phyloP scores from a whole-genome alignment of 805 yeast species.

The Metschnikowia chrysomelidarum region DNA sequence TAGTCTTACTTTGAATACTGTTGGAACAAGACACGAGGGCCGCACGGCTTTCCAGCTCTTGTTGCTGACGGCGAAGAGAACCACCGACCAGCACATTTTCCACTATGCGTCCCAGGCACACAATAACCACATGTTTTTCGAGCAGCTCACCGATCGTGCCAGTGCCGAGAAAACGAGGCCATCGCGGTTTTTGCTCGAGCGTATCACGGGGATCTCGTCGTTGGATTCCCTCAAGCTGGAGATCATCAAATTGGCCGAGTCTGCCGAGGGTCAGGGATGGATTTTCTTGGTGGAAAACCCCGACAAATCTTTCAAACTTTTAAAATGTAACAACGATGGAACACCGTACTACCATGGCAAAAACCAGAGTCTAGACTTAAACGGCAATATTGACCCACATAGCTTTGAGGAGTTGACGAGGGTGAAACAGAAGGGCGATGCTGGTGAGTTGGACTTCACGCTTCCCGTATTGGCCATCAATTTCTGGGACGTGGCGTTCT shows the following conservation, averaged over 20 bases:
- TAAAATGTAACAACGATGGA: slow-evolving; percentile 69
- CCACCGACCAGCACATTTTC: slow-evolving; percentile 67
- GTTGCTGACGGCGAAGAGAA: slow-evolving; percentile 61
- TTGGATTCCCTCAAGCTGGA: slow-evolving; percentile 52
- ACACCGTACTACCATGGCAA: slow-evolving; percentile 70
- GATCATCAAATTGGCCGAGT: slow-evolving; percentile 50
- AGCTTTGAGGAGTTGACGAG: slow-evolving; percentile 48
- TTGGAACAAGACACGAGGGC: slow-evolving; percentile 78
- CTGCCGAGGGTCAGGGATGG: slow-evolving; percentile 70
- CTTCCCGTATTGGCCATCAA: slow-evolving; percentile 76
- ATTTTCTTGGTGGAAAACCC: slow-evolving; percentile 64
- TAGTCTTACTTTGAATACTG: slow-evolving; percentile 60
- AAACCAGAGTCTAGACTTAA: slow-evolving; percentile 73
- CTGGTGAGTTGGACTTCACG: slow-evolving; percentile 53
- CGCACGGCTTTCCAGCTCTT: slow-evolving; percentile 71
- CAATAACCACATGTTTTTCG: slow-evolving; percentile 87
- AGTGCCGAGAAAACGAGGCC: slow-evolving; percentile 36
- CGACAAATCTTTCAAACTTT: slow-evolving; percentile 54
- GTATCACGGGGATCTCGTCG: slow-evolving; percentile 33
- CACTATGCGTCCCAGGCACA: slow-evolving; percentile 89
- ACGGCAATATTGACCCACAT: slow-evolving; percentile 61
- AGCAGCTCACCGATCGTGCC: slow-evolving; percentile 47
- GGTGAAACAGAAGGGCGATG: slow-evolving; percentile 41
- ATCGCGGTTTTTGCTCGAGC: slow-evolving; percentile 37
- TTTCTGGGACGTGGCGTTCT: slow-evolving; percentile 88